Percentiles rank a stretch among this genome's conserved stretches.
phyloP scores from a whole-genome alignment of 1,139 yeast species.

The Spathaspora sp. region DNA sequence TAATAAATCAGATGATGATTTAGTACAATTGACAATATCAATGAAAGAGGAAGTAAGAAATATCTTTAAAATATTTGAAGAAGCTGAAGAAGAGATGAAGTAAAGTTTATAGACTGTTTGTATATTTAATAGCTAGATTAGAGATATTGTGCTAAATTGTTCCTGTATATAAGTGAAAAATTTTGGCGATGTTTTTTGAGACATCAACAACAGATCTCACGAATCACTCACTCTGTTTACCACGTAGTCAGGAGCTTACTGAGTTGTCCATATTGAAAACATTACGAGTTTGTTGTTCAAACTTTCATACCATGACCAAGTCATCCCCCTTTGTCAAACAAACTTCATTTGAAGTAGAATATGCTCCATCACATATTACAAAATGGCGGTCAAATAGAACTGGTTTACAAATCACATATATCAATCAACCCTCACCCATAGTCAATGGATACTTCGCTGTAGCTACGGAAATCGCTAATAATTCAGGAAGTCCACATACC shows the following conservation, averaged over 20 bases:
- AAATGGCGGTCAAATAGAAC: constrained; percentile 77
- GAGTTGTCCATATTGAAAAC: background rate
- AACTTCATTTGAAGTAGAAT: constrained; percentile 55
- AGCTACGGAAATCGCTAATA: constrained; percentile 85
- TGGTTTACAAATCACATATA: constrained; percentile 76
- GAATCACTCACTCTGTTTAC: background rate
- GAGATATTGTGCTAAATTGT: background rate
- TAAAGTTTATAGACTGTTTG: constrained; percentile 7
- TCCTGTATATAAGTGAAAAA: too few species aligned
- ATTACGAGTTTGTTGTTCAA: background rate
- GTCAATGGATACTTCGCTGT: constrained; percentile 94
- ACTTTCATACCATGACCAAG: constrained; percentile 10
- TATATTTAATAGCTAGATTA: too few species aligned
- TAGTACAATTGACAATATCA: constrained; percentile 60
- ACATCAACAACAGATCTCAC: too few species aligned
- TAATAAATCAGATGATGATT: constrained; percentile 64
- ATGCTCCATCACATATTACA: constrained; percentile 61
- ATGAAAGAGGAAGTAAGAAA: constrained; percentile 62
- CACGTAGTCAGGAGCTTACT: background rate
- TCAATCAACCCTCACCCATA: constrained; percentile 82
- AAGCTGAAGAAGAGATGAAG: constrained; percentile 29
- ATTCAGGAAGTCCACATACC: constrained; percentile 94
- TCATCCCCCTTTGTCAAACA: constrained; percentile 36
- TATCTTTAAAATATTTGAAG: constrained; percentile 51
- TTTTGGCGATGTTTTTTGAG: too few species aligned